phyloP scores from a whole-genome alignment of 306 rosid genomes.

The Purshia tridentata region DNA sequence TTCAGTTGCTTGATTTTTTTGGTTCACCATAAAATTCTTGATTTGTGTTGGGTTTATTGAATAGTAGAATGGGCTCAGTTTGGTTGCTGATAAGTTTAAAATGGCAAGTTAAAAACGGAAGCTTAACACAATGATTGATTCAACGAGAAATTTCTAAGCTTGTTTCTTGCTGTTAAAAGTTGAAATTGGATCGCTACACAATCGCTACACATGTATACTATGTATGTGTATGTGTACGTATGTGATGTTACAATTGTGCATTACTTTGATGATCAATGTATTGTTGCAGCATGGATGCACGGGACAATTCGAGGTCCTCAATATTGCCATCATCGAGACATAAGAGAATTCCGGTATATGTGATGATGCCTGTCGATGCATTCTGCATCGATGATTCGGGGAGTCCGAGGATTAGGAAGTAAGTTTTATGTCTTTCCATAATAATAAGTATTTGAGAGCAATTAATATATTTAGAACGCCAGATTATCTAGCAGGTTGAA shows the following conservation, averaged over 20 bases:
- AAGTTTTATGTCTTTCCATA: slow-evolving; percentile 13
- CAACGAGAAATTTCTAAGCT: background rate
- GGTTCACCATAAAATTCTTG: background rate
- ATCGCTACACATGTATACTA: background rate
- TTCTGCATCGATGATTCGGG: slow-evolving; percentile 33
- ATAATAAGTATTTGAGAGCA: background rate
- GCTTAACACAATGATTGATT: background rate
- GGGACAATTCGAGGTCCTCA: slow-evolving; percentile 28
- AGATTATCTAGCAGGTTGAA: background rate
- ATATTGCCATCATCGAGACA: slow-evolving; percentile 17
- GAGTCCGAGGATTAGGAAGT: slow-evolving; percentile 25
- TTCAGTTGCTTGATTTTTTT: background rate
- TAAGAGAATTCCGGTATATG: slow-evolving; percentile 30
- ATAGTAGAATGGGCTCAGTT: slow-evolving; percentile 2
- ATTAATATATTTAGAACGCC: background rate
- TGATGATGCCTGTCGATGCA: slow-evolving; percentile 38
- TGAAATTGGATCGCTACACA: background rate
- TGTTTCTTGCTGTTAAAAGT: background rate
- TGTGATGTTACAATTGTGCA: background rate
- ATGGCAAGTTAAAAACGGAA: background rate
- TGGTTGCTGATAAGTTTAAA: background rate
- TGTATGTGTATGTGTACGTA: background rate
- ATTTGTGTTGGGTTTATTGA: background rate
- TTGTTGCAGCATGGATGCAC: slow-evolving; percentile 35
- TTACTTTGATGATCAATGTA: background rate